Evolutionary conservation across 2,329 filamentous ascomycete genomes (phyloP).

Genomic region (Diaporthe vaccinii): DNA sequence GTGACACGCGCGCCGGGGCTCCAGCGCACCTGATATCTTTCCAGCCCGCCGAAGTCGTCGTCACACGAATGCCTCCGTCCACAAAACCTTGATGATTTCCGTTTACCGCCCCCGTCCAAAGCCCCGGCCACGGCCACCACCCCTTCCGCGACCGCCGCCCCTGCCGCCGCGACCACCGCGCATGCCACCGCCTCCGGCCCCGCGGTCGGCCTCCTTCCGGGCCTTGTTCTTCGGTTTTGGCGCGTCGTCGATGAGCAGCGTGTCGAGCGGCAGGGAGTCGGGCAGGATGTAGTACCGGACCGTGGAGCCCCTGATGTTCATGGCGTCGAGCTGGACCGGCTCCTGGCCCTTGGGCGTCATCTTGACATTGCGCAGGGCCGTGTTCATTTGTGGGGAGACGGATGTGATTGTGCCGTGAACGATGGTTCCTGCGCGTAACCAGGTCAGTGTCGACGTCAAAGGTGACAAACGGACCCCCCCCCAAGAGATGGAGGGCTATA

Average conservation of each 20-base stretch:
- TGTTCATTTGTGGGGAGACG: slow-evolving; percentile 99
- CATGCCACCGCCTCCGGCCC: slow-evolving; percentile 64
- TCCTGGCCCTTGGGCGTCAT: slow-evolving; percentile 94
- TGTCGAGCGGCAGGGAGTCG: slow-evolving; percentile 94
- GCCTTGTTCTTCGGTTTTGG: slow-evolving; percentile 99
- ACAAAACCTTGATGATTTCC: not conserved
- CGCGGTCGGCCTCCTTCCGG: slow-evolving; percentile 84
- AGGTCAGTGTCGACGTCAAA: not conserved
- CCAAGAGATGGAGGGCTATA: not conserved
- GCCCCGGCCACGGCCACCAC: slow-evolving; percentile 33
- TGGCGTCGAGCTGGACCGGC: slow-evolving; percentile 89
- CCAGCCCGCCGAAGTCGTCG: not conserved
- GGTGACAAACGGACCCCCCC: not conserved
- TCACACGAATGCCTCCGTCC: not conserved
- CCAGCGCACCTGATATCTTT: not conserved
- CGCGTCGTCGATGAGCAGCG: slow-evolving; percentile 93
- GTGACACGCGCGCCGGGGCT: not conserved
- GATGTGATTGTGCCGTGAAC: slow-evolving; percentile 97
- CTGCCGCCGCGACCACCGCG: slow-evolving; percentile 35
- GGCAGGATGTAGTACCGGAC: slow-evolving; percentile 98
- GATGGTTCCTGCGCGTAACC: slow-evolving; percentile 79
- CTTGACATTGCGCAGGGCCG: slow-evolving; percentile 93
- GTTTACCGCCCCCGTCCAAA: slow-evolving; percentile 29
- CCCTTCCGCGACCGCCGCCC: slow-evolving; percentile 30
- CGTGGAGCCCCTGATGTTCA: slow-evolving; percentile 96